A percentile compares a stretch with the other conserved stretches of the same genome.
Conservation (phyloP, 2,329 filamentous ascomycete genomes). For the Colletotrichum tofieldiae region DNA sequence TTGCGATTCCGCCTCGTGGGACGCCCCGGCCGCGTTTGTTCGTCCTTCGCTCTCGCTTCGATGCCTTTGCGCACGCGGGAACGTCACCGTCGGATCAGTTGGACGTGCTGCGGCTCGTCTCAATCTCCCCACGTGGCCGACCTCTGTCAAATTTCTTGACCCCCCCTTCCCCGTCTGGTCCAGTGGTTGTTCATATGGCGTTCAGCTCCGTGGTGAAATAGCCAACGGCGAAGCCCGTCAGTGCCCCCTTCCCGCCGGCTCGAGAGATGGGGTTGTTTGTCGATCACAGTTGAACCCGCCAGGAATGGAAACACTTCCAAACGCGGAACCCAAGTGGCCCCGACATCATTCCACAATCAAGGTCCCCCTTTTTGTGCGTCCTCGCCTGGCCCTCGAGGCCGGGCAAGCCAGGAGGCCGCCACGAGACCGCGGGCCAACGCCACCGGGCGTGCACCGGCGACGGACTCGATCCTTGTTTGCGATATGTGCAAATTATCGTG, state of each 20-base stretch:
- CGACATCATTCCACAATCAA: neutral
- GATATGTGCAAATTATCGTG: neutral
- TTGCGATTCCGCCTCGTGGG: neutral
- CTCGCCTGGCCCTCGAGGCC: neutral
- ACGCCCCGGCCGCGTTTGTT: neutral
- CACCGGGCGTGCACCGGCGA: neutral
- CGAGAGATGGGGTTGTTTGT: too few species aligned
- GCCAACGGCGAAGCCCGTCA: too few species aligned
- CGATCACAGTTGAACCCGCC: too few species aligned
- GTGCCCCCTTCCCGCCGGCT: too few species aligned
- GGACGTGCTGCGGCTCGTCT: neutral
- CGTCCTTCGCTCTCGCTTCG: neutral
- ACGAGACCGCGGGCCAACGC: neutral
- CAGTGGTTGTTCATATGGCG: neutral
- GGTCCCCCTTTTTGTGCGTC: neutral
- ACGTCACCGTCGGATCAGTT: too few species aligned
- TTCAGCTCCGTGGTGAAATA: too few species aligned
- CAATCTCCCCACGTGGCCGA: neutral
- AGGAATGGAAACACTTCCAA: neutral
- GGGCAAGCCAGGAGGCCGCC: neutral
- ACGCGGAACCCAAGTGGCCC: neutral
- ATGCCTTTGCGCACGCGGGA: too few species aligned
- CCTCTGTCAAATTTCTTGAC: neutral
- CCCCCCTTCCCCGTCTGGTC: neutral
- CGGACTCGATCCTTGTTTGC: neutral